These are phyloP conservation scores for Ceratocystis colombiana DNA, from an alignment of 2,329 filamentous ascomycete species.

Conservation along the genomic window DNA sequence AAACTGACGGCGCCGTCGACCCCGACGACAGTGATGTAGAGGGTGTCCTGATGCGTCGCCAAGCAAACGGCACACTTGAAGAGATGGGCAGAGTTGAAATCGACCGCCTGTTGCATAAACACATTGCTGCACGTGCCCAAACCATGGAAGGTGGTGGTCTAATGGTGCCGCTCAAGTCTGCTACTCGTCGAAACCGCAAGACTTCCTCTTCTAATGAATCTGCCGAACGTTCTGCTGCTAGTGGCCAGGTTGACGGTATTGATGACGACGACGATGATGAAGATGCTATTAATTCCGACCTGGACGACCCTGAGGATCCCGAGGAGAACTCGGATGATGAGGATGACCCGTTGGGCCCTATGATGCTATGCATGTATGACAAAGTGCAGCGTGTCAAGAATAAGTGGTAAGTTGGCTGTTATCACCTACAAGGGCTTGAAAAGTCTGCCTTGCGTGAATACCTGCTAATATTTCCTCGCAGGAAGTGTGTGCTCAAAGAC, in stretches of 20 bases:
- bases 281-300: constrained; percentile 95
- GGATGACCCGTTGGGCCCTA: constrained; percentile 71
- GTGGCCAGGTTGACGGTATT: constrained; percentile 46
- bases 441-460: background rate
- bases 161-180: constrained; percentile 60
- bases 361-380: constrained; percentile 98
- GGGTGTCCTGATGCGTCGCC: constrained; percentile 50
- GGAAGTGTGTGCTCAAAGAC: constrained; percentile 97
- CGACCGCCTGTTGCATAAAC: constrained; percentile 57
- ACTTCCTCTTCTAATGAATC: background rate
- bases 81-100: constrained; percentile 53
- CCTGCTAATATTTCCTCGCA: constrained; percentile 33
- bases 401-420: constrained; percentile 58
- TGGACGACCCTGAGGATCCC: constrained; percentile 88
- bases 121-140: constrained; percentile 55
- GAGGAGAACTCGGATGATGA: constrained; percentile 75
- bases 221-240: constrained; percentile 34
- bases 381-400: constrained; percentile 99
- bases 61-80: constrained; percentile 43
- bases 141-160: constrained; percentile 64
- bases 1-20: constrained; percentile 67
- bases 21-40: constrained; percentile 46
- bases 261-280: constrained; percentile 61
- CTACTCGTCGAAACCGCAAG: constrained; percentile 31
- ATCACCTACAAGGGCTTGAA: background rate